These are phyloP conservation scores for Dichotomopilus funicola DNA, from an alignment of 2,329 filamentous ascomycete genomes.

Conservation along the genomic window DNA sequence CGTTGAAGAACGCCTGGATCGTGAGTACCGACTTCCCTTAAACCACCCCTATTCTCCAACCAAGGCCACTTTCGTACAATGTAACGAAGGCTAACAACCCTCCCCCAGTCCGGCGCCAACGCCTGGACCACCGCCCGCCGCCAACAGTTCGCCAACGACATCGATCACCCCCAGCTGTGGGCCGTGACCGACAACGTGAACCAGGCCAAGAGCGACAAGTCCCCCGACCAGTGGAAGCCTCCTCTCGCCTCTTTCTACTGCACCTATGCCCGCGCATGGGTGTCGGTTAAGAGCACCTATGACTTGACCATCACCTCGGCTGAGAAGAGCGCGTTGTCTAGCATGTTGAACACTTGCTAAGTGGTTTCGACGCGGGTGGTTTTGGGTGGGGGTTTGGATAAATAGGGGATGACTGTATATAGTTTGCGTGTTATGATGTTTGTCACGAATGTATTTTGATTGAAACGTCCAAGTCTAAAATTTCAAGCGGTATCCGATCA, in stretches of 20 bases:
- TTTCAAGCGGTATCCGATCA: too few species aligned
- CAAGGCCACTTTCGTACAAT: too few species aligned
- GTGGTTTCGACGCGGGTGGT: too few species aligned
- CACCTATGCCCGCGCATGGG: constrained; percentile 70
- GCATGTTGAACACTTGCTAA: constrained; percentile 60
- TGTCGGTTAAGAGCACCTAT: constrained; percentile 72
- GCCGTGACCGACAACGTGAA: constrained; percentile 76
- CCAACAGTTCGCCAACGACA: constrained; percentile 68
- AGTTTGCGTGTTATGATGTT: too few species aligned
- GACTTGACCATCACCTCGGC: constrained; percentile 59
- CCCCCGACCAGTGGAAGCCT: constrained; percentile 72
- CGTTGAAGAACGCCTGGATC: constrained; percentile 74
- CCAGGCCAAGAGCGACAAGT: constrained; percentile 63
- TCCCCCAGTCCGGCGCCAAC: constrained; percentile 57
- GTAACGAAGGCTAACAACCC: constrained; percentile 6
- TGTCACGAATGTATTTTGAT: too few species aligned
- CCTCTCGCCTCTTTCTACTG: constrained; percentile 64
- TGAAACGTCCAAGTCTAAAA: too few species aligned
- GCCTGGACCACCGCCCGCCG: constrained; percentile 64
- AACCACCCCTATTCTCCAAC: not conserved
- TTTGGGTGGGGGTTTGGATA: too few species aligned
- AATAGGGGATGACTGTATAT: too few species aligned
- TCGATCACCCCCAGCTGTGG: constrained; percentile 67
- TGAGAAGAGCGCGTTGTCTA: constrained; percentile 62
- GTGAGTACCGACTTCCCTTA: constrained; percentile 31